Evolutionary conservation across 1,284 basidiomycete species (phyloP).

Genomic region (Cryptococcus sp.): DNA sequence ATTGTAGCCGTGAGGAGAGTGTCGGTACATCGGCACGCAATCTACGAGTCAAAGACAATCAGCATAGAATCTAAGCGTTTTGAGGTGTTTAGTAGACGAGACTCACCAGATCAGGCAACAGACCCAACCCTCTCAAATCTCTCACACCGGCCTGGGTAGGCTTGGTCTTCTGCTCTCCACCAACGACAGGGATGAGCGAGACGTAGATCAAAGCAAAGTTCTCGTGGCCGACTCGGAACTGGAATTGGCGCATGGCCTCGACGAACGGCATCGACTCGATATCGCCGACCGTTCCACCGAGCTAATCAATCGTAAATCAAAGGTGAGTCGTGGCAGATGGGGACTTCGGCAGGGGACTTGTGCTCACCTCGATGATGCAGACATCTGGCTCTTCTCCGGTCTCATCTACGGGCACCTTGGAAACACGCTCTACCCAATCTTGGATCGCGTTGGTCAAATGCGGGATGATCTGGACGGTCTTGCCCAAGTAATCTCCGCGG

Average conservation of each 20-base stretch:
- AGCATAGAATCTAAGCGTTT: background rate
- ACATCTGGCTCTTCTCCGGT: constrained; percentile 92
- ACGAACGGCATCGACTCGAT: constrained; percentile 97
- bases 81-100: background rate
- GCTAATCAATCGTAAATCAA: constrained; percentile 55
- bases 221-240: constrained; percentile 95
- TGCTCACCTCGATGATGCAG: constrained; percentile 88
- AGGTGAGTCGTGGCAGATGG: background rate
- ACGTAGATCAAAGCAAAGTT: constrained; percentile 99
- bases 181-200: constrained; percentile 96
- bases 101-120: constrained; percentile 87
- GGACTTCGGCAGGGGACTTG: background rate
- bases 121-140: constrained; percentile 87
- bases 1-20: constrained; percentile 81
- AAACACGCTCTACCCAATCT: constrained; percentile 97
- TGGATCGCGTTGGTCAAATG: constrained; percentile 97
- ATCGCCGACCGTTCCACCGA: constrained; percentile 94
- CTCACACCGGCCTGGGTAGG: constrained; percentile 97
- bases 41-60: constrained; percentile 57
- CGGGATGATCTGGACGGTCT: constrained; percentile 97
- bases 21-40: constrained; percentile 78
- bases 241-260: constrained; percentile 99
- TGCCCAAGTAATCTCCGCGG: constrained; percentile 94
- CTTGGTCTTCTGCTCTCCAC: constrained; percentile 99
- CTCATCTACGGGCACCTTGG: constrained; percentile 91